Evolutionary conservation across 306 rosid genomes (phyloP), one percentile per base, ranked within the genome.

Genomic region (Lathyrus oleraceus): DNA sequence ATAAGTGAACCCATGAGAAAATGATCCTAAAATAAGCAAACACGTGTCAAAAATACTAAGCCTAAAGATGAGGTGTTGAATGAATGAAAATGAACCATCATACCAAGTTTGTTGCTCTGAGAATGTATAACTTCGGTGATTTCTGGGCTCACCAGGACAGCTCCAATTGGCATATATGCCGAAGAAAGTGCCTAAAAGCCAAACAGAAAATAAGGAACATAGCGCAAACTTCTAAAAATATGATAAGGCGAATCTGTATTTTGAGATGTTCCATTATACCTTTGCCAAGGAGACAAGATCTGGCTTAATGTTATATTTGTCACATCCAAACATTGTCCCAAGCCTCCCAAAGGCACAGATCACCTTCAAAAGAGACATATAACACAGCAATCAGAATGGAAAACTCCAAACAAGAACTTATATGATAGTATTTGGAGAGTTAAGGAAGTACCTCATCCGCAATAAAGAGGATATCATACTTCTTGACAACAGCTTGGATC

Each of bases 281-380:
- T 94, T 94, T 14, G 99, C 99, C 54, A 91, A 0, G 8, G 99
- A 86, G 44, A 94, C 97, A 67, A 94, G 90, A 76, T 94, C 97
- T 57, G 99, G 99, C 78, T 88, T 94, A 61, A 91, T 91, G 81
- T 85, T 79, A 87, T 88, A 94, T 57, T 84, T 91, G 79, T 94
- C 99, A 72, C 84, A 88, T 56, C 99, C 99, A 62, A 58, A 94
- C 99, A 89, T 91, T 10, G 85, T 45, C 59, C 97, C 99, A 38
- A 94, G 96, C 81, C 97, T 88, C 84, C 97, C 99, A 45, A 94
- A 94, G 51, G 83, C 99, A 85, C 99, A 94, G 21, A 94, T 87
- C 43, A 94, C 99, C 99, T 94, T 57, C 61, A 74, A 66, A 57
- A 20, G 68, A 72, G 47, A 79, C 27, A 71, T 54, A 70, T 44